Conservation (phyloP, 2,329 filamentous ascomycete species). For the Trichoderma brevicompactum region DNA sequence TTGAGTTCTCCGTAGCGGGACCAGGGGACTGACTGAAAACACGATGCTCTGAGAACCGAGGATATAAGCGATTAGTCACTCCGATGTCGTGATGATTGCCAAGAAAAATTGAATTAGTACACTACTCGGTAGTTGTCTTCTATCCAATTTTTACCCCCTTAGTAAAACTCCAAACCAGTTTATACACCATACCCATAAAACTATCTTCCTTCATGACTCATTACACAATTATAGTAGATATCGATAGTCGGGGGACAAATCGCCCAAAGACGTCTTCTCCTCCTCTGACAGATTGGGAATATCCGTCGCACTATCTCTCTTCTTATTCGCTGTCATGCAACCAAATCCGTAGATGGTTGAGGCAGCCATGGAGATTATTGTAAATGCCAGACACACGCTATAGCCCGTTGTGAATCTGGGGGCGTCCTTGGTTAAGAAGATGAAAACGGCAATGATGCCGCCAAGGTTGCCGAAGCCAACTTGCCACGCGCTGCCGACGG, state of each 20-base stretch:
- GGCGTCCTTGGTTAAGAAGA: slow-evolving; percentile 68
- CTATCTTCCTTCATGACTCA: not conserved
- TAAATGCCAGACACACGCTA: slow-evolving; percentile 75
- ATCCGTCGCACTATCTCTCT: slow-evolving; percentile 55
- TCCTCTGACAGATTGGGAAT: slow-evolving; percentile 57
- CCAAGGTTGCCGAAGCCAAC: slow-evolving; percentile 80
- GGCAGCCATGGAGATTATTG: slow-evolving; percentile 66
- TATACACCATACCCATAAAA: not conserved
- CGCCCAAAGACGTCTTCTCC: slow-evolving; percentile 65
- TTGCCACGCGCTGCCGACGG: slow-evolving; percentile 76
- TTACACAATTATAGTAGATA: slow-evolving; percentile 54
- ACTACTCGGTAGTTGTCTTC: not conserved
- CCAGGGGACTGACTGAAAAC: too few species aligned
- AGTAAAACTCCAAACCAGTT: not conserved
- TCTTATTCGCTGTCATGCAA: slow-evolving; percentile 64
- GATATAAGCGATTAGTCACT: too few species aligned
- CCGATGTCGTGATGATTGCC: too few species aligned
- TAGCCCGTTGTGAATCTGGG: slow-evolving; percentile 75
- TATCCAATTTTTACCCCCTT: not conserved
- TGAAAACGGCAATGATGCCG: slow-evolving; percentile 76
- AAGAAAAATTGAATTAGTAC: too few species aligned
- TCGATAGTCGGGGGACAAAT: slow-evolving; percentile 63
- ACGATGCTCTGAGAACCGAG: too few species aligned
- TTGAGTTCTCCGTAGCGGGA: too few species aligned
- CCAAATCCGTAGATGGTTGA: slow-evolving; percentile 64